phyloP scores from a whole-genome alignment of 2,329 filamentous ascomycete species.

The Stemphylium beticola region DNA sequence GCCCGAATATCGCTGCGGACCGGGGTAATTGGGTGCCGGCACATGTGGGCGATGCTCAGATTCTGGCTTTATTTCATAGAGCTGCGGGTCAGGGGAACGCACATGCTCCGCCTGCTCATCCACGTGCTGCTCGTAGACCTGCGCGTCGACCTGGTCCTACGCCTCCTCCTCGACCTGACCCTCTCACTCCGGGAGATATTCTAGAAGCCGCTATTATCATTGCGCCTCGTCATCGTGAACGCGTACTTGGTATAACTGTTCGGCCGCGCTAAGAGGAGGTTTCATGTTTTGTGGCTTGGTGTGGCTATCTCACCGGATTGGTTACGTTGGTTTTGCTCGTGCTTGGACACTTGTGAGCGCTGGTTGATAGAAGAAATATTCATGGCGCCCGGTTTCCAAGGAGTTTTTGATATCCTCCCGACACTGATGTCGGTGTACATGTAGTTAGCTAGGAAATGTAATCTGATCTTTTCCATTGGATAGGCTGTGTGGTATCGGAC shows the following conservation, averaged over 20 bases:
- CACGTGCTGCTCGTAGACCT: too few species aligned
- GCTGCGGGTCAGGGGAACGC: background rate
- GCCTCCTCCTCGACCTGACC: too few species aligned
- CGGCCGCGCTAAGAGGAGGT: too few species aligned
- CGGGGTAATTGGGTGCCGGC: slow-evolving; percentile 15
- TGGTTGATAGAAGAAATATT: background rate
- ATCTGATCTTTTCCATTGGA: too few species aligned
- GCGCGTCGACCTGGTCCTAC: too few species aligned
- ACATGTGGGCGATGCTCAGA: slow-evolving; percentile 6
- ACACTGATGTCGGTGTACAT: background rate
- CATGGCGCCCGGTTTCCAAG: background rate
- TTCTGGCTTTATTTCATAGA: slow-evolving; percentile 10
- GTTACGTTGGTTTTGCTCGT: background rate
- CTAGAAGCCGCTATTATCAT: too few species aligned
- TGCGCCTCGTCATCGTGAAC: too few species aligned
- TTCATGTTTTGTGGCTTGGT: too few species aligned
- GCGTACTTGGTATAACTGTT: too few species aligned
- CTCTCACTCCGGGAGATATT: too few species aligned
- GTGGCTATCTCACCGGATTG: background rate
- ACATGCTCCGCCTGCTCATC: background rate
- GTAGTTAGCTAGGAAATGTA: background rate
- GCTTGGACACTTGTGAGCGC: background rate
- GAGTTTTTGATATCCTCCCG: background rate
- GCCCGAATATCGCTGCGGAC: slow-evolving; percentile 19
- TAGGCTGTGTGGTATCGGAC: too few species aligned